Evolutionary conservation across 768 basidiomycete species (phyloP).

Genomic region (Leccinellum albellum): DNA sequence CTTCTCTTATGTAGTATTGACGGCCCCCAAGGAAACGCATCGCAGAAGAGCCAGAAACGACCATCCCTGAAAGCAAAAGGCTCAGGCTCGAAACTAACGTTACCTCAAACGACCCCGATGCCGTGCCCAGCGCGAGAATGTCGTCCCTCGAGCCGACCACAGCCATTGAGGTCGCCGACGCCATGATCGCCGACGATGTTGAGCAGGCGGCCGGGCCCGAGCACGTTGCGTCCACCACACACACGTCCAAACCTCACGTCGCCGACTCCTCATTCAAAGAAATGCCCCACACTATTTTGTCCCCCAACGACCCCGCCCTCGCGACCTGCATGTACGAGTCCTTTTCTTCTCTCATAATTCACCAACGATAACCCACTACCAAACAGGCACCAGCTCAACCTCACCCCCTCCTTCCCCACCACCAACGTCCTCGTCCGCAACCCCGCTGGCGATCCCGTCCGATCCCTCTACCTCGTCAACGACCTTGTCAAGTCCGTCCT

Average conservation of each 20-base stretch:
- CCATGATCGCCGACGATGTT: not conserved
- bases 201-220: not conserved
- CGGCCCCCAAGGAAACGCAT: slow-evolving; percentile 40
- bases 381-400: slow-evolving; percentile 64
- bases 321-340: slow-evolving; percentile 64
- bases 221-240: not conserved
- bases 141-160: slow-evolving; percentile 2
- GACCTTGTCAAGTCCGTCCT: slow-evolving; percentile 80
- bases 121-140: slow-evolving; percentile 2
- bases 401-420: slow-evolving; percentile 67
- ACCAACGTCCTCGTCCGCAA: slow-evolving; percentile 85
- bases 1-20: slow-evolving; percentile 1
- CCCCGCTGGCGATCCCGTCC: slow-evolving; percentile 62
- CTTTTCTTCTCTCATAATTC: not conserved
- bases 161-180: not conserved
- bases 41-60: slow-evolving; percentile 39
- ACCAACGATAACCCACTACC: not conserved
- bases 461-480: slow-evolving; percentile 87
- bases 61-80: slow-evolving; percentile 49
- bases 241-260: slow-evolving; percentile 9
- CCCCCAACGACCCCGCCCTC: slow-evolving; percentile 66
- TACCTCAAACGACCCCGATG: slow-evolving; percentile 2
- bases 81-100: slow-evolving; percentile 36
- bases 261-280: slow-evolving; percentile 65
- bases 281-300: slow-evolving; percentile 84